Evolutionary conservation across 306 rosid species (phyloP).

Genomic region (Cicer chorassanicum): DNA sequence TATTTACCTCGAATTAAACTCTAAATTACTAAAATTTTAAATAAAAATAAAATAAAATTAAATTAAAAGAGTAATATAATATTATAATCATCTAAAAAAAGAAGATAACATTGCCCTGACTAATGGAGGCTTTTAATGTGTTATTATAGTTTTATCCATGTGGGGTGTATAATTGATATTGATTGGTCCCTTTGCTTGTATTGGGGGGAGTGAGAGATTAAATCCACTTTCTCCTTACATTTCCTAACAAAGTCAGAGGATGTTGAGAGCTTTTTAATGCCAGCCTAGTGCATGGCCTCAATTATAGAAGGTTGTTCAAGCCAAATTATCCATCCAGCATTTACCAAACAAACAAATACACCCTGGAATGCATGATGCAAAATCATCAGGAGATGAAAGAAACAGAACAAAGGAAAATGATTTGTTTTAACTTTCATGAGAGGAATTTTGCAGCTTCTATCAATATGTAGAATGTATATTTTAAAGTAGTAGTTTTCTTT

Average conservation of each 20-base stretch:
- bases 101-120: constrained; percentile 9
- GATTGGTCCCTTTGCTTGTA: constrained; percentile 27
- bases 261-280: constrained; percentile 30
- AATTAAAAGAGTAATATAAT: too few relatives aligned
- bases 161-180: constrained; percentile 20
- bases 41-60: too few relatives aligned
- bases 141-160: constrained; percentile 27
- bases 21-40: too few relatives aligned
- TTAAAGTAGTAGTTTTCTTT: too few relatives aligned
- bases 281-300: constrained; percentile 19
- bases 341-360: constrained; percentile 15
- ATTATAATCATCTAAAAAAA: background rate
- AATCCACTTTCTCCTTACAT: constrained; percentile 24
- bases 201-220: constrained; percentile 15
- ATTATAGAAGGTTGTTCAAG: background rate
- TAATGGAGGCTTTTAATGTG: constrained; percentile 4
- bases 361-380: constrained; percentile 33
- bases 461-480: too few relatives aligned
- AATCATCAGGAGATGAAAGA: background rate
- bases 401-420: constrained; percentile 1
- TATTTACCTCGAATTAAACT: too few relatives aligned
- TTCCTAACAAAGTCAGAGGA: constrained; percentile 8
- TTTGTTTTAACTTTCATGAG: constrained; percentile 7
- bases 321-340: constrained; percentile 13
- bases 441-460: too few relatives aligned